Percentiles rank a stretch among this genome's conserved stretches.
phyloP scores from a whole-genome alignment of 2,329 filamentous ascomycete genomes.

The Delphinella strobiligena region DNA sequence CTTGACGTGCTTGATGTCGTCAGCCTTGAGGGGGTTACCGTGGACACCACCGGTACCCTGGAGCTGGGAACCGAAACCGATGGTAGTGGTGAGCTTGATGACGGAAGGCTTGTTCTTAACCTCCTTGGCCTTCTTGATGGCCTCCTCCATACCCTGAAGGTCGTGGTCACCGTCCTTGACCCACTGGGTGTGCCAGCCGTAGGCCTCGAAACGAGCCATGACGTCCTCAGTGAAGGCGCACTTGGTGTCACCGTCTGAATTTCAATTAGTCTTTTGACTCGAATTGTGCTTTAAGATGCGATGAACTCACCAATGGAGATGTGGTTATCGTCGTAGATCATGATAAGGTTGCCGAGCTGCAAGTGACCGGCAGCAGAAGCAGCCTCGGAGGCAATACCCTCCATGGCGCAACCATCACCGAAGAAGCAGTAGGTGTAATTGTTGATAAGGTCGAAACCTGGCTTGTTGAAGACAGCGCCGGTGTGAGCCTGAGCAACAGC shows the following conservation, averaged over 20 bases:
- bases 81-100: constrained; percentile 95
- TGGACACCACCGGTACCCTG: constrained; percentile 93
- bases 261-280: background rate
- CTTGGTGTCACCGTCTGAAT: constrained; percentile 80
- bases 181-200: constrained; percentile 84
- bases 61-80: constrained; percentile 87
- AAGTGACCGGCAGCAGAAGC: constrained; percentile 87
- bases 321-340: constrained; percentile 97
- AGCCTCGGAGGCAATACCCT: constrained; percentile 91
- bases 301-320: constrained; percentile 59
- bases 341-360: constrained; percentile 94
- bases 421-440: constrained; percentile 98
- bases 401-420: constrained; percentile 96
- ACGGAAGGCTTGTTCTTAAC: constrained; percentile 94
- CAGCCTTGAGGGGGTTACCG: constrained; percentile 87
- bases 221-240: constrained; percentile 96
- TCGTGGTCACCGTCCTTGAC: constrained; percentile 85
- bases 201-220: constrained; percentile 84
- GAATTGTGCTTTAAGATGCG: background rate
- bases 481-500: constrained; percentile 93
- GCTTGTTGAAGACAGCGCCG: constrained; percentile 90
- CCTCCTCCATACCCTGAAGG: constrained; percentile 74
- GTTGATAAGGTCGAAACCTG: constrained; percentile 78
- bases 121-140: constrained; percentile 71
- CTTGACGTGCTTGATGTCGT: constrained; percentile 92